phyloP scores from a whole-genome alignment of 805 yeast species.

The Clavispora phyllophila region DNA sequence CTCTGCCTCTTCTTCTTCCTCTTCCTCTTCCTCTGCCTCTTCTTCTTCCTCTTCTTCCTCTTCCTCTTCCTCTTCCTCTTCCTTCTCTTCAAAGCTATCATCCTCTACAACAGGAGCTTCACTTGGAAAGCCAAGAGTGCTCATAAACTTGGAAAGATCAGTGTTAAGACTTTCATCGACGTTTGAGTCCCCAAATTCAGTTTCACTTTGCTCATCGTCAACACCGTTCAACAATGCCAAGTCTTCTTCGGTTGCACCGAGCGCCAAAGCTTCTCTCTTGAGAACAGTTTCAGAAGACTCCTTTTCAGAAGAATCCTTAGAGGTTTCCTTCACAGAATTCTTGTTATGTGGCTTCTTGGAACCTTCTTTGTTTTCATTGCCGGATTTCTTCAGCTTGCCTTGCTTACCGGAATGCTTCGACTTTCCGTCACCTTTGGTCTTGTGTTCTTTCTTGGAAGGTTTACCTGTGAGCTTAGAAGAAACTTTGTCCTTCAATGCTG shows the following conservation, averaged over 20 bases:
- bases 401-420: constrained; percentile 13
- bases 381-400: constrained; percentile 11
- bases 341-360: constrained; percentile 1
- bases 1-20: constrained; percentile 4
- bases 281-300: constrained; percentile 31
- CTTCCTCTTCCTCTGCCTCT: constrained; percentile 18
- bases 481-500: constrained; percentile 63
- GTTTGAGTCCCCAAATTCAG: constrained; percentile 40
- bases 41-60: constrained; percentile 18
- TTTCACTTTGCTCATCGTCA: constrained; percentile 47
- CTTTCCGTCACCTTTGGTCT: background rate
- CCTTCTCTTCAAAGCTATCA: constrained; percentile 27
- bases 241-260: constrained; percentile 88
- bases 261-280: constrained; percentile 67
- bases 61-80: constrained; percentile 8
- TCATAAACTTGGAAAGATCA: constrained; percentile 61
- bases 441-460: background rate
- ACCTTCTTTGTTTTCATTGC: constrained; percentile 13
- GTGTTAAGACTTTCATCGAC: constrained; percentile 41
- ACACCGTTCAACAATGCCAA: constrained; percentile 56
- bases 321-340: background rate
- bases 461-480: constrained; percentile 41
- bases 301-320: background rate
- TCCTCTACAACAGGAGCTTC: constrained; percentile 27
- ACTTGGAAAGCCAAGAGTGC: constrained; percentile 57